Base-by-base conservation (phyloP, 495 filamentous ascomycete species). In the Trichoderma erinaceum region DNA sequence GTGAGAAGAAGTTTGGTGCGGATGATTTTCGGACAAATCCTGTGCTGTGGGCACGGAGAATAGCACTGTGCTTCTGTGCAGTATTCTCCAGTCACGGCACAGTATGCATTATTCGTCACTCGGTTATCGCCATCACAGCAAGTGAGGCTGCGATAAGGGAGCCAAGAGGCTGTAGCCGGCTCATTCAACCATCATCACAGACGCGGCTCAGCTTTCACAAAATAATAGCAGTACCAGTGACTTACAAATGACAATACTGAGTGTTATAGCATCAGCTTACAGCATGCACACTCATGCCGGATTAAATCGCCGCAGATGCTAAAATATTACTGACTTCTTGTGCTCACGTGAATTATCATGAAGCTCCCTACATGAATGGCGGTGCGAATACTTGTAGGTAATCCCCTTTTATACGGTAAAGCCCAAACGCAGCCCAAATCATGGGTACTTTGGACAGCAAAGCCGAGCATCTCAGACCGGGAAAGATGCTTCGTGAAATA, bases 1-100 rank as follows among this genome's bases (percentile, higher is more conserved):
- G 6, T 29, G 27, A 8, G 56, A 32, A 61, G 56, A 61, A 61
- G 56, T 61, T 52, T 61, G 56, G 27, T 12, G 56, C 56, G 56
- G 56, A 61, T 61, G 56, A 61, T 61, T 61, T 61, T 61, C 56
- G 56, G 56, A 21, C 56, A 61, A 61, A 61, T 61, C 25, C 23
- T 15, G 56, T 12, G 27, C 56, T 61, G 56, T 61, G 56, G 56
- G 56, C 56, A 61, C 56, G 56, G 56, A 61, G 56, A 29, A 38
- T 25, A 4, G 27, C 56, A 61, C 56, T 61, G 56, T 61, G 56
- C 2, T 5, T 3, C 0, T 10, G 0, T 16, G 11, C 25, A 18
- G 27, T 3, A 25, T 13, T 32, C 27, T 13, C 6, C 12, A 1
- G 8, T 4, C 0, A 1, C 7, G 13, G 0, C 10, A 61, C 56